Conservation (phyloP, 208 protist species). For the Giardia muris region DNA sequence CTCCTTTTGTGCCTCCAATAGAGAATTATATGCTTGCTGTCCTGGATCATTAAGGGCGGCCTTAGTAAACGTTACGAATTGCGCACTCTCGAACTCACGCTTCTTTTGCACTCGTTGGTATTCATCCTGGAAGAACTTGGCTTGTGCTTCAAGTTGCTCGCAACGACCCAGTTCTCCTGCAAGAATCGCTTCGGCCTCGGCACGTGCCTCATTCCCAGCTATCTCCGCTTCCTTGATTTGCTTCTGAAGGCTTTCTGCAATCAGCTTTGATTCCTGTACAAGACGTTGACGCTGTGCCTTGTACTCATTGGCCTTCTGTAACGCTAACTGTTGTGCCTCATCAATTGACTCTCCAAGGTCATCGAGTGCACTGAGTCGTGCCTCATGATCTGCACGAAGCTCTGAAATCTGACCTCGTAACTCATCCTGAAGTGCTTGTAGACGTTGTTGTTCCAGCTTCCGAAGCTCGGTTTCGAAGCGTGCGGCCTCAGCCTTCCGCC, state of each 20-base stretch:
- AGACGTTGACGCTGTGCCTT: not conserved
- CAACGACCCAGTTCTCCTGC: not conserved
- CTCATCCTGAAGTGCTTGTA: not conserved
- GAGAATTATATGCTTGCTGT: not conserved
- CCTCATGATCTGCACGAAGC: not conserved
- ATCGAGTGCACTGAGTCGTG: not conserved
- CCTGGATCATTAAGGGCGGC: not conserved
- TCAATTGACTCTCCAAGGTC: not conserved
- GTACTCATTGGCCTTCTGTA: not conserved
- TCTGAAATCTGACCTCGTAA: not conserved
- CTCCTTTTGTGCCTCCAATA: not conserved
- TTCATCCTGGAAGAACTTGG: not conserved
- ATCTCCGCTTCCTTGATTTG: not conserved
- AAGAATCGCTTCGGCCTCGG: not conserved
- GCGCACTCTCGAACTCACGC: not conserved
- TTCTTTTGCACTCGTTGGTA: not conserved
- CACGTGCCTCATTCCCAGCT: not conserved
- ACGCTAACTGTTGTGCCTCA: not conserved
- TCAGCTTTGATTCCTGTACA: not conserved
- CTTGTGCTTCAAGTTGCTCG: not conserved
- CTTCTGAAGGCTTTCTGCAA: not conserved
- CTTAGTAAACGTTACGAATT: not conserved
- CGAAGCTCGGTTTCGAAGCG: not conserved
- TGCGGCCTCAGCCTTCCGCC: not conserved
- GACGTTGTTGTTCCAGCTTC: not conserved